These are phyloP conservation scores for Fraxinus excelsior DNA, from an alignment of 257 asterid species.

Conservation along the genomic window DNA sequence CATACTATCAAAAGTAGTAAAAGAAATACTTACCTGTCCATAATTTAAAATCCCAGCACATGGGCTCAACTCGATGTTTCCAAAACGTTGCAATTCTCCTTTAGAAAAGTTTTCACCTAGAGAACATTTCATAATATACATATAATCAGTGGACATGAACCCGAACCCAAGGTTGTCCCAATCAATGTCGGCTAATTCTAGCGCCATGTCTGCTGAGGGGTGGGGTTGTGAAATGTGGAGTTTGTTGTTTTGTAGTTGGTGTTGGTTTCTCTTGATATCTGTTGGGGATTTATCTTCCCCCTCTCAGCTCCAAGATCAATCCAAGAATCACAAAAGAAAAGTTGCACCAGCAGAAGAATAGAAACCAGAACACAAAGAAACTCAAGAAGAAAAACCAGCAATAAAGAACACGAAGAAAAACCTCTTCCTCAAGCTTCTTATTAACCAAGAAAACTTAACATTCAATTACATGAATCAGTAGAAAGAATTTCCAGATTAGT, in stretches of 20 bases:
- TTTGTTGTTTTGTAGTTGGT: background rate
- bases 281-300: no score
- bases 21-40: slow-evolving; percentile 72
- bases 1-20: background rate
- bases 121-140: slow-evolving; percentile 86
- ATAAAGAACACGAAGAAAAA: no score
- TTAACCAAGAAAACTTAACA: no score
- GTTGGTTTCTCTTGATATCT: slow-evolving; percentile 19
- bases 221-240: no score
- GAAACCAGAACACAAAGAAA: no score
- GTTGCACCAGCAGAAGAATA: no score
- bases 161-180: slow-evolving; percentile 94
- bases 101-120: slow-evolving; percentile 62
- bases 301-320: no score
- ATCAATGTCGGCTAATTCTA: slow-evolving; percentile 68
- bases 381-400: no score
- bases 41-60: slow-evolving; percentile 88
- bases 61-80: slow-evolving; percentile 95
- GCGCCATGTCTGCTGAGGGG: slow-evolving; percentile 33
- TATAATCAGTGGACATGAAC: slow-evolving; percentile 76
- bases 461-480: no score
- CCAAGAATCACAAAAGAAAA: no score
- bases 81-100: slow-evolving; percentile 80
- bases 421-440: no score
- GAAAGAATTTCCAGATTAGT: no score